Percentiles rank a stretch among this genome's conserved stretches.
These are phyloP conservation scores for Crocinoboletus sp. DNA, from an alignment of 1,284 basidiomycete genomes.

Conservation along the genomic window DNA sequence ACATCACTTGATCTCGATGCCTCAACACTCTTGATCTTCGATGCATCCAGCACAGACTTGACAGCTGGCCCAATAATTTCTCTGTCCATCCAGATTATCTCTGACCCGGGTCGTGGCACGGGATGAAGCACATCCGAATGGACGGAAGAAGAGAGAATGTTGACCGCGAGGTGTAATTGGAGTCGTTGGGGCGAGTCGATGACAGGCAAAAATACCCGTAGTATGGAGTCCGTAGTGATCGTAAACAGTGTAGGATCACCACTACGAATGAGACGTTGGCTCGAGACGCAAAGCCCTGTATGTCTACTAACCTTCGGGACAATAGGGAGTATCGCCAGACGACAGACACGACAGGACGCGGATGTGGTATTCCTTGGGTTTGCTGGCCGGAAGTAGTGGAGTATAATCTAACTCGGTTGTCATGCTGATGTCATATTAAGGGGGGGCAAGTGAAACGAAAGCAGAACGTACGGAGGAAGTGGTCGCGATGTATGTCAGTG, in stretches of 20 bases:
- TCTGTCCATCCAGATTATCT: constrained; percentile 61
- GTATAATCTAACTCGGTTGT: constrained; percentile 57
- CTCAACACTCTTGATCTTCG: constrained; percentile 35
- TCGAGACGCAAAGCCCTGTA: background rate
- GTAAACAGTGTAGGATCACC: constrained; percentile 77
- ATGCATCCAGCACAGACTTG: constrained; percentile 33
- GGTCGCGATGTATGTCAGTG: constrained; percentile 67
- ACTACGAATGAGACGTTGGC: constrained; percentile 35
- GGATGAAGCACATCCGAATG: constrained; percentile 18
- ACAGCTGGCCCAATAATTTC: constrained; percentile 51
- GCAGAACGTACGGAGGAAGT: constrained; percentile 47
- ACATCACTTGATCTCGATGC: constrained; percentile 53
- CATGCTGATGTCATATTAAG: constrained; percentile 40
- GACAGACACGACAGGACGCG: constrained; percentile 58
- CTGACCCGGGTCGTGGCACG: constrained; percentile 37
- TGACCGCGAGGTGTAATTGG: constrained; percentile 77
- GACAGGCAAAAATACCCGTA: constrained; percentile 85
- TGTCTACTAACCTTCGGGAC: constrained; percentile 54
- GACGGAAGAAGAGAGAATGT: constrained; percentile 55
- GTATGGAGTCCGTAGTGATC: constrained; percentile 65
- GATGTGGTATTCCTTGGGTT: constrained; percentile 63
- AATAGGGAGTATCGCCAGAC: constrained; percentile 64
- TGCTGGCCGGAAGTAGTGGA: constrained; percentile 67
- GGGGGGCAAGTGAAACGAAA: constrained; percentile 5
- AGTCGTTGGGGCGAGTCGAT: constrained; percentile 82